Conservation (phyloP, 2,329 filamentous ascomycete genomes). For the Xylariaceae sp. region DNA sequence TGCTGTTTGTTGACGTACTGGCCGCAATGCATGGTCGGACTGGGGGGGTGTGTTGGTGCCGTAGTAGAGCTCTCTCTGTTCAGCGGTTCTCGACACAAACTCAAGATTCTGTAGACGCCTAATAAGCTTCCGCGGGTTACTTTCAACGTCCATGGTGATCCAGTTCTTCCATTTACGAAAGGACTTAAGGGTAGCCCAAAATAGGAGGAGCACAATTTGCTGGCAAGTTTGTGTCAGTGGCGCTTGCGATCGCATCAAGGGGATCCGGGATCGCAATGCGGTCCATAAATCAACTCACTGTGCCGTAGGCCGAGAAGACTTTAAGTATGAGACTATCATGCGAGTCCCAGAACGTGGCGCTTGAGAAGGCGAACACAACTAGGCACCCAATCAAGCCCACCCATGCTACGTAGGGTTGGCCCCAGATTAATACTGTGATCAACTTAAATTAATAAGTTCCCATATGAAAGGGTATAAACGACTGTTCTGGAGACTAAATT, state of each 20-base stretch:
- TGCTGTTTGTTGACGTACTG: not conserved
- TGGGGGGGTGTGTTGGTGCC: not conserved
- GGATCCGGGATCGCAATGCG: not conserved
- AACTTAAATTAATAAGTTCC: not conserved
- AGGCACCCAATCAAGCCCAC: slow-evolving; percentile 9
- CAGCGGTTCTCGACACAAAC: not conserved
- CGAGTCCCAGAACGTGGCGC: slow-evolving; percentile 8
- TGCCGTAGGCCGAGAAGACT: slow-evolving; percentile 7
- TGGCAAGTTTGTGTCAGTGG: not conserved
- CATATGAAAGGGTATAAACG: not conserved
- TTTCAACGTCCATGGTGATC: not conserved
- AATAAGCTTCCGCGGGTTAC: not conserved
- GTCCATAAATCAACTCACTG: not conserved
- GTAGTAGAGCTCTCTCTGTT: not conserved
- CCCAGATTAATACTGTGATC: slow-evolving; percentile 1
- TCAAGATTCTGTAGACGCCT: not conserved
- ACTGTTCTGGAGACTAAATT: too few species aligned
- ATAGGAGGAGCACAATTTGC: slow-evolving; percentile 6
- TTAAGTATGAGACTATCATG: not conserved
- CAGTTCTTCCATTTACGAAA: not conserved
- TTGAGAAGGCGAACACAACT: slow-evolving; percentile 13
- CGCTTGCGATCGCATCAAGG: not conserved
- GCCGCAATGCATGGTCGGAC: not conserved
- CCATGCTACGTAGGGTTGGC: slow-evolving; percentile 12
- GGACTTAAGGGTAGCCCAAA: not conserved